These are phyloP conservation scores for Hermanozyma aechmeae DNA, from an alignment of 805 yeast species.

Conservation along the genomic window DNA sequence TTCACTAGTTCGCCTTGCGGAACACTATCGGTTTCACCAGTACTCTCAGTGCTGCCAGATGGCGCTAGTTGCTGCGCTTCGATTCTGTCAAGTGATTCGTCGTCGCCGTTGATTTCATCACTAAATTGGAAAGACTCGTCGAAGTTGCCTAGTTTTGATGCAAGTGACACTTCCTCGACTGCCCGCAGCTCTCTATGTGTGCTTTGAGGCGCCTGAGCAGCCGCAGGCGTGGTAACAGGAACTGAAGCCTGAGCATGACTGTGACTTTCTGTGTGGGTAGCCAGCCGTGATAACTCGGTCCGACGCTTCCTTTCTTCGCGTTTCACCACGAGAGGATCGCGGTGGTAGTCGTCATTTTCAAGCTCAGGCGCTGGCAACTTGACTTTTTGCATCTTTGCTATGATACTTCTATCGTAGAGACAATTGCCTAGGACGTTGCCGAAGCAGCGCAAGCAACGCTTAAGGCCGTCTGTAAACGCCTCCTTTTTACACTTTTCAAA, in stretches of 20 bases:
- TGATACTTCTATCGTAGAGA: slow-evolving; percentile 65
- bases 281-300: slow-evolving; percentile 1
- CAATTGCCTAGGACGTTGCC: slow-evolving; percentile 79
- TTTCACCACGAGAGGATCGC: slow-evolving; percentile 25
- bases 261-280: neutral
- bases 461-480: slow-evolving; percentile 77
- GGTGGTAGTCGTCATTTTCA: slow-evolving; percentile 22
- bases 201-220: neutral
- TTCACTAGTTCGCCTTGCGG: too few species aligned
- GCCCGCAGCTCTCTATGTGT: neutral
- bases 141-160: slow-evolving; percentile 16
- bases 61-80: too few species aligned
- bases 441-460: slow-evolving; percentile 69
- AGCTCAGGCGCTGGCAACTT: slow-evolving; percentile 18
- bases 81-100: too few species aligned
- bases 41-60: too few species aligned
- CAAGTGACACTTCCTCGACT: neutral
- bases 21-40: too few species aligned
- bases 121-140: slow-evolving; percentile 34
- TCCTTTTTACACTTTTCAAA: slow-evolving; percentile 76
- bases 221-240: neutral
- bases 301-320: slow-evolving; percentile 15
- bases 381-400: slow-evolving; percentile 40
- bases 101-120: slow-evolving; percentile 25
- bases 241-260: slow-evolving; percentile 4